These are phyloP conservation scores for Globisporangium middletonii DNA, from an alignment of 352 stramenopile species.

Conservation along the genomic window DNA sequence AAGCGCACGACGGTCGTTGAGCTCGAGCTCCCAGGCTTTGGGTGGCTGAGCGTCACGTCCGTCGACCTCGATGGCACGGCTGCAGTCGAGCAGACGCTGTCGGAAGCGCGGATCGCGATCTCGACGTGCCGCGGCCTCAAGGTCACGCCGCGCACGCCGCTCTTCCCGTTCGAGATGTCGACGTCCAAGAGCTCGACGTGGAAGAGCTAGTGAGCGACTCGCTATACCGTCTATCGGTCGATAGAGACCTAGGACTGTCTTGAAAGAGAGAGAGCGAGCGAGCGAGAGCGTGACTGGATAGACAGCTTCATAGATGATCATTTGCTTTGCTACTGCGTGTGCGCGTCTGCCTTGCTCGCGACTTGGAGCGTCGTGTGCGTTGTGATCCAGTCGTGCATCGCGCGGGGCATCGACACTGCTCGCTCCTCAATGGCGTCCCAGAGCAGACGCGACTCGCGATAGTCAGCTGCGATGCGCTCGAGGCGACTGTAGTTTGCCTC, in stretches of 20 bases:
- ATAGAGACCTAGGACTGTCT: neutral
- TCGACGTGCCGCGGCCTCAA: slow-evolving; percentile 57
- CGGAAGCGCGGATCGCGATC: slow-evolving; percentile 52
- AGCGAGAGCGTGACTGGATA: neutral
- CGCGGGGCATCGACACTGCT: slow-evolving; percentile 35
- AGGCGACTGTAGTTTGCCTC: slow-evolving; percentile 23
- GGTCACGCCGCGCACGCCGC: slow-evolving; percentile 44
- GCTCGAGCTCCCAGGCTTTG: slow-evolving; percentile 73
- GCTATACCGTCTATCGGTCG: neutral
- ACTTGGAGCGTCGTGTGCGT: slow-evolving; percentile 41
- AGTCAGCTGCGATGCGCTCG: slow-evolving; percentile 7
- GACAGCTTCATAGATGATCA: neutral
- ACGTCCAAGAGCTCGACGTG: slow-evolving; percentile 66
- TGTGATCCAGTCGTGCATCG: slow-evolving; percentile 67
- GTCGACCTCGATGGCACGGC: slow-evolving; percentile 76
- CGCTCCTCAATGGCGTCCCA: slow-evolving; percentile 39
- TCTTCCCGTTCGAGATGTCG: slow-evolving; percentile 82
- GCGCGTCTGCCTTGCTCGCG: neutral
- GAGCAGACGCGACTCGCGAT: slow-evolving; percentile 35
- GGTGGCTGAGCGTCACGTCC: slow-evolving; percentile 71
- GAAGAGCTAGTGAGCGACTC: slow-evolving; percentile 42
- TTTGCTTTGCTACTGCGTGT: neutral
- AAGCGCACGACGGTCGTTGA: slow-evolving; percentile 79
- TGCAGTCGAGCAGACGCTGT: slow-evolving; percentile 56
- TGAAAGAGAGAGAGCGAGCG: neutral